Conservation (phyloP, 1,284 basidiomycete genomes). For the Ganoderma boninense region DNA sequence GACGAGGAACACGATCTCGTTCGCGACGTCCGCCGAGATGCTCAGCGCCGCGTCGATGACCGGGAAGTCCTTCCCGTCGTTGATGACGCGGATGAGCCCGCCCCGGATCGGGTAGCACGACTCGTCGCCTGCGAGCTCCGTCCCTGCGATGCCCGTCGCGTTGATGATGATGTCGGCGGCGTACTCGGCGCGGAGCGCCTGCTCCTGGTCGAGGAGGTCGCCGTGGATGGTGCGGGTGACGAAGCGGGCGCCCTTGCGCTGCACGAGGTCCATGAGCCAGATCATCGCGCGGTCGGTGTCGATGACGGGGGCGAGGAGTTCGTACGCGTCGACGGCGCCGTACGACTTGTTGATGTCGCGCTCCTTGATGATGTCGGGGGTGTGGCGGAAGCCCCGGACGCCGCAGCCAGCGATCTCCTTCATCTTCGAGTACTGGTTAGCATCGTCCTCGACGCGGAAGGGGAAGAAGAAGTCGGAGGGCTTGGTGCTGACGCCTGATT, state of each 20-base stretch:
- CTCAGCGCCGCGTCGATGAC: conserved; percentile 43
- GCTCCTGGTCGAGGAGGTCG: conserved; percentile 41
- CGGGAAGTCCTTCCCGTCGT: conserved; percentile 47
- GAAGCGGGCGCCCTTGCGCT: conserved; percentile 41
- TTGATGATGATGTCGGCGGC: conserved; percentile 46
- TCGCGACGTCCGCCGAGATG: conserved; percentile 37
- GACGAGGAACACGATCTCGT: conserved; percentile 46
- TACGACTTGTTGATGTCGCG: conserved; percentile 41
- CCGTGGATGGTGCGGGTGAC: conserved; percentile 40
- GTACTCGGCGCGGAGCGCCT: conserved; percentile 40
- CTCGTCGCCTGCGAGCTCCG: conserved; percentile 43
- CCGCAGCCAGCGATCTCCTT: conserved; percentile 38
- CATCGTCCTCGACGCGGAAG: conserved; percentile 39
- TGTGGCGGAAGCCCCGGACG: conserved; percentile 44
- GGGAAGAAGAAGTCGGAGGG: conserved; percentile 46
- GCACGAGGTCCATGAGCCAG: conserved; percentile 42
- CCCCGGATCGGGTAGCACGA: conserved; percentile 48
- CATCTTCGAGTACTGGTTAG: conserved; percentile 45
- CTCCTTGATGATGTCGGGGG: conserved; percentile 30
- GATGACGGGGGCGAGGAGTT: conserved; percentile 45
- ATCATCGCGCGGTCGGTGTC: conserved; percentile 49
- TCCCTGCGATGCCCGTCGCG: conserved; percentile 44
- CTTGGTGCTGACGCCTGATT: conserved; percentile 36
- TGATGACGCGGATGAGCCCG: conserved; percentile 48
- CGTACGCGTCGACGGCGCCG: conserved; percentile 47